A percentile compares a stretch with the other conserved stretches of the same genome.
phyloP scores from a whole-genome alignment of 179 eudicot species.

The Corrigiola litoralis region DNA sequence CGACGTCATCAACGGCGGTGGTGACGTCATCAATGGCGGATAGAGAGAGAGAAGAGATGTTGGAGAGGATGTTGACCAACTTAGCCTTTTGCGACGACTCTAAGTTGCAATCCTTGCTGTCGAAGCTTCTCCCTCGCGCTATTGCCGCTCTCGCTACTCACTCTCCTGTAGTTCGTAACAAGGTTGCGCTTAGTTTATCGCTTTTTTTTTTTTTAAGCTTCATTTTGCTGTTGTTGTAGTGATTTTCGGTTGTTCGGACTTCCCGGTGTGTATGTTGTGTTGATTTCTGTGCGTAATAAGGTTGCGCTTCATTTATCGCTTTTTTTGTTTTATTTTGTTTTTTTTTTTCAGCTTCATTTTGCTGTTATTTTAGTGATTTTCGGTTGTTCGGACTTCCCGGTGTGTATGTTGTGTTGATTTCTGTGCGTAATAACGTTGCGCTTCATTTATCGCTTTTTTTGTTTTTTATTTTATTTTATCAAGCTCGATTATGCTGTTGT shows the following conservation, averaged over 20 bases:
- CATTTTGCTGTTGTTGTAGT: background rate
- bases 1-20: constrained; percentile 25
- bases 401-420: background rate
- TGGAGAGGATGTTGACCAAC: constrained; percentile 83
- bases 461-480: background rate
- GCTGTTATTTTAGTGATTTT: background rate
- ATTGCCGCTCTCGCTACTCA: constrained; percentile 60
- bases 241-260: background rate
- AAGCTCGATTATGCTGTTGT: background rate
- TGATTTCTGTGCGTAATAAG: constrained; percentile 60
- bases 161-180: constrained; percentile 58
- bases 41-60: constrained; percentile 56
- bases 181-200: constrained; percentile 35
- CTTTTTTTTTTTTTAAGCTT: background rate
- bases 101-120: constrained; percentile 68
- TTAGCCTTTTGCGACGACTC: constrained; percentile 88
- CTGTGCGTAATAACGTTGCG: constrained; percentile 73
- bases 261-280: background rate
- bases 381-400: background rate
- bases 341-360: constrained; percentile 1
- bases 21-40: constrained; percentile 57
- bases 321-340: background rate
- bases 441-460: background rate
- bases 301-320: constrained; percentile 22
- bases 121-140: constrained; percentile 74